Base-by-base conservation (phyloP, 768 basidiomycete species). In the Rhodotorula taiwanensis region DNA sequence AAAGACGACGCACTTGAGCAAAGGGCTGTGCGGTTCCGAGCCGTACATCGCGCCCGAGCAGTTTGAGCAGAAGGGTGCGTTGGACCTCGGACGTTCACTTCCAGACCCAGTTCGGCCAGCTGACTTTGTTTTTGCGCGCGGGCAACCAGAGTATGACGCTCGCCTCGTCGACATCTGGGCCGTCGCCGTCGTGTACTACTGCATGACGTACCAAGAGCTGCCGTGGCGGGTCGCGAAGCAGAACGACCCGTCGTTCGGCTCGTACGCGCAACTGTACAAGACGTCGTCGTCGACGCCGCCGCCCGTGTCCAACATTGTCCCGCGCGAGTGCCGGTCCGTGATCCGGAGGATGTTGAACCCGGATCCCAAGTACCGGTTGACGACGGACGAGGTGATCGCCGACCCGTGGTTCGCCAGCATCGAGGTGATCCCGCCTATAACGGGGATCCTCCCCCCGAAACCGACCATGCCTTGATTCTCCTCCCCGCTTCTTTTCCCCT, bases 1-100 rank as follows among this genome's bases (percentile, higher is more conserved):
- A 79, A 80, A 86, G 56, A 95, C 92, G 45, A 86, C 97, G 52
- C 94, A 99, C 76, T 86, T 97, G 84, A 92, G 89, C 20, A 95
- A 92, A 31, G 94, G 94, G 7, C 82, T 99, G 34, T 99, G 94
- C 72, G 94, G 94, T 30, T 92, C 89, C 72, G 94, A 99, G 75
- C 94, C 94, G 2, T 99, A 99, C 78, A 99, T 99, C 73, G 94
- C 94, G 14, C 95, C 95, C 33, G 94, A 99, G 76, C 89, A 95
- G 77, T 99, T 97, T 73, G 78, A 91, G 71, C 85, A 86, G 73
- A 93, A 95, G 85, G 91, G 94, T 94, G 81, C 84, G 91, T 81
- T n/a, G n/a, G 15, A 69, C 11, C 5, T 2, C 27, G 21, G 16
- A 23, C 31, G 21, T 20, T 25, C 27, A 2, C 69, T 23, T 15